Evolutionary conservation across 768 basidiomycete species (phyloP), one percentile per base, ranked within the genome.

Genomic region (Russula vinacea): DNA sequence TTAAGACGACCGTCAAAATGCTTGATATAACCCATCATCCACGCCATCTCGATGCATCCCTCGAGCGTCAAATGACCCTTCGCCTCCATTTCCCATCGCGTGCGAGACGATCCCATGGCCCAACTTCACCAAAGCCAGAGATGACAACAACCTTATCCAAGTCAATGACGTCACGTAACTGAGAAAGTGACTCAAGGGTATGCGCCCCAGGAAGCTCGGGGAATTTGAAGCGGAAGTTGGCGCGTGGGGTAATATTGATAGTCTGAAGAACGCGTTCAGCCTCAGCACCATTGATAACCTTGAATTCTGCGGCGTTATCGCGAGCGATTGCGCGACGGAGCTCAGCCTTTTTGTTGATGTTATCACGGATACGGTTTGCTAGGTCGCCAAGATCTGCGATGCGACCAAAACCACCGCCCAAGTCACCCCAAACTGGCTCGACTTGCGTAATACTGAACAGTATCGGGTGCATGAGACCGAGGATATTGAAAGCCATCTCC

Each of bases 401-500:
- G 66, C 92, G 92, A 78, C 97, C 95, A 94, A 98, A 98, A 39
- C 95, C 96, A 71, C 96, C 96, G 70, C 95, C 97, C 67, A 98
- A 81, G 74, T 98, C 97, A 60, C 96, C 97, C 97, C 97, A 98
- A 73, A 98, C 95, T 10, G 97, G 96, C 74, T 99, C 96, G 52
- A 98, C 95, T 75, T 99, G 97, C 13, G 96, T 97, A 72, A 99
- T 96, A 76, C 96, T 97, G 85, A 98, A 98, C 58, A 99, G 84
- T 7, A 98, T 86, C 50, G 97, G 97, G 73, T 99, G 97, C 96
- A 99, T 98, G 56, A 99, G 83, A 65, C 97, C 96, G 60, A 99
- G 88, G 71, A 99, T 94, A 77, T 99, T 99, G 86, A 99, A 99
- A 0, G 97, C 95, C 97, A 98, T 99, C 78, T 99, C 97, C 79